Percentiles rank a stretch among this genome's conserved stretches.
Conservation (phyloP, 345 rosid species). For the Gossypium raimondii region DNA sequence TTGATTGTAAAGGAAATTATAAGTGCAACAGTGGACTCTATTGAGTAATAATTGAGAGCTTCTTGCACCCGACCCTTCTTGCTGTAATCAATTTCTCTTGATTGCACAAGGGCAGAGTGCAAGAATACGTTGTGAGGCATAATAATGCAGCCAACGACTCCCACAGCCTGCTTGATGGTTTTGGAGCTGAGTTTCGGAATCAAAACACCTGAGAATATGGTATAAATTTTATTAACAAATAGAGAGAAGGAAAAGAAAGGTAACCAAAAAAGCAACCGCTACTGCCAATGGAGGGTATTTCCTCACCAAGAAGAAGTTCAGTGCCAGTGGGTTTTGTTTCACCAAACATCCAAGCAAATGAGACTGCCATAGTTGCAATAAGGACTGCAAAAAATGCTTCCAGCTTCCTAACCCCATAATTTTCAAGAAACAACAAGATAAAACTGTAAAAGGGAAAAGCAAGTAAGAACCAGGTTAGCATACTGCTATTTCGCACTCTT, state of each 20-base stretch:
- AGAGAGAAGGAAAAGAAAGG: too few relatives aligned
- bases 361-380: slow-evolving; percentile 74
- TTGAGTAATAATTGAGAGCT: slow-evolving; percentile 82
- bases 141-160: slow-evolving; percentile 90
- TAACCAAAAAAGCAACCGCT: too few relatives aligned
- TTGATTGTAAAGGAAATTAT: slow-evolving; percentile 74
- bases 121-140: slow-evolving; percentile 96
- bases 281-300: neutral
- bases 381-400: slow-evolving; percentile 85
- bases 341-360: slow-evolving; percentile 98
- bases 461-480: too few relatives aligned
- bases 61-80: slow-evolving; percentile 71
- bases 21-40: slow-evolving; percentile 76
- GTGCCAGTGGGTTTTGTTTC: slow-evolving; percentile 76
- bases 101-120: slow-evolving; percentile 93
- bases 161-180: slow-evolving; percentile 89
- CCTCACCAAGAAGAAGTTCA: slow-evolving; percentile 75
- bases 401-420: slow-evolving; percentile 84
- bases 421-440: slow-evolving; percentile 60
- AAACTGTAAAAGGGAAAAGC: neutral
- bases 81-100: slow-evolving; percentile 62
- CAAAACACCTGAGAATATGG: slow-evolving; percentile 53
- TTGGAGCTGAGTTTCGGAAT: slow-evolving; percentile 76
- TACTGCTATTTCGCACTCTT: too few relatives aligned
- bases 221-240: neutral